Evolutionary conservation across 495 filamentous ascomycete genomes (phyloP), one percentile per base, ranked within the genome.

Genomic region (Hypoxylon perforatum): DNA sequence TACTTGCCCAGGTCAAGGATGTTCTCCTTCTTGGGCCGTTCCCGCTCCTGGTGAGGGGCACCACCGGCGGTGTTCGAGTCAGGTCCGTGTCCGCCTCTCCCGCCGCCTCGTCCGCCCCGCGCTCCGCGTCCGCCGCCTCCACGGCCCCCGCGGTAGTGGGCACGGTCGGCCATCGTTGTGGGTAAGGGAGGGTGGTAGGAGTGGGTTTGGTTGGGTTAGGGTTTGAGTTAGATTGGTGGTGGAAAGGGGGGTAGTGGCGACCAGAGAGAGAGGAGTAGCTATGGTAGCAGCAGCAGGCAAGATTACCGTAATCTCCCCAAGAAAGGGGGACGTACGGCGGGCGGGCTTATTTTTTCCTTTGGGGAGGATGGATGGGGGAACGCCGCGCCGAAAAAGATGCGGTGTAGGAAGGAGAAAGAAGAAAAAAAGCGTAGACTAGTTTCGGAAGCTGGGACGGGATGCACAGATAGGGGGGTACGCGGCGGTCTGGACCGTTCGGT

Each of bases 1-100:
- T 97, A 99, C 81, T 96, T 96, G 74, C 82, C 87, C 63, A 99
- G 80, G 67, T 99, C 95, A 18, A 99, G 86, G 71, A 99, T 99
- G 74, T 97, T 97, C 76, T 99, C 94, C 81, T 97, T 97, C 86
- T 97, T 97, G 61, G 93, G 92, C 66, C 91, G 89, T 74, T 92
- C 90, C 62, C 84, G 80, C 68, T 87, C 84, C 47, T 83, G 81
- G 36, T 75, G 69, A 41, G 75, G 72, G 4, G 73, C 76, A 65
- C 78, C 79, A 12, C 67, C 57, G 58, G 58, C 65, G 57, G 63
- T 52, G 36, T 59, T 72, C 42, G 71, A 53, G 15, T 66, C 70
- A 39, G 65, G 68, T 44, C 74, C 70, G 53, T 76, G 77, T 38
- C 76, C 72, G 10, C 75, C 76, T 64, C 71, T 66, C 28, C 74